Conservation (phyloP, 2,329 filamentous ascomycete genomes). For the Colletotrichum truncatum region DNA sequence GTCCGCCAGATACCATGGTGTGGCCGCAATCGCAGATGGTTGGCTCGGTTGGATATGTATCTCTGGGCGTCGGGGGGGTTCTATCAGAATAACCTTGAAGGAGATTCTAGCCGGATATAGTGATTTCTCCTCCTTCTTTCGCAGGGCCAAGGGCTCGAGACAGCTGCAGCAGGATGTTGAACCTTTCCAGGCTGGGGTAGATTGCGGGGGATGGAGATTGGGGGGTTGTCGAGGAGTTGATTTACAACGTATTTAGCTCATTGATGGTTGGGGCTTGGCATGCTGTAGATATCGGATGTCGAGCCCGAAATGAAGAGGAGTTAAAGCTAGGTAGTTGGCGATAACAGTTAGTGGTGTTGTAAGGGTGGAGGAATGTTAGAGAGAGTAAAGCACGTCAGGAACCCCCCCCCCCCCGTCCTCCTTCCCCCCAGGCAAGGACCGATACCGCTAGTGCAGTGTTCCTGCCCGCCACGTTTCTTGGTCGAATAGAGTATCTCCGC, state of each 20-base stretch:
- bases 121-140: not conserved
- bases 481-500: not conserved
- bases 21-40: not conserved
- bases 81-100: not conserved
- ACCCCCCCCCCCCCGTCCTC: no score
- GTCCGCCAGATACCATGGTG: not conserved
- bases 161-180: not conserved
- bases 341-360: not conserved
- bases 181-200: not conserved
- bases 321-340: not conserved
- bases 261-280: not conserved
- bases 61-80: not conserved
- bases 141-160: not conserved
- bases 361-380: not conserved
- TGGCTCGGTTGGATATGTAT: not conserved
- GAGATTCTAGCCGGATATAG: constrained; percentile 4
- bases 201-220: not conserved
- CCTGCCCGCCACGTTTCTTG: not conserved
- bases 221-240: not conserved
- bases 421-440: no score
- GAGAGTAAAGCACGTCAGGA: no score
- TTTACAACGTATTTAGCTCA: no score
- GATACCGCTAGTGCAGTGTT: not conserved
- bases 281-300: not conserved
- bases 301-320: not conserved